Conservation (phyloP, 1,284 basidiomycete genomes). For the Puccinia hordei region DNA sequence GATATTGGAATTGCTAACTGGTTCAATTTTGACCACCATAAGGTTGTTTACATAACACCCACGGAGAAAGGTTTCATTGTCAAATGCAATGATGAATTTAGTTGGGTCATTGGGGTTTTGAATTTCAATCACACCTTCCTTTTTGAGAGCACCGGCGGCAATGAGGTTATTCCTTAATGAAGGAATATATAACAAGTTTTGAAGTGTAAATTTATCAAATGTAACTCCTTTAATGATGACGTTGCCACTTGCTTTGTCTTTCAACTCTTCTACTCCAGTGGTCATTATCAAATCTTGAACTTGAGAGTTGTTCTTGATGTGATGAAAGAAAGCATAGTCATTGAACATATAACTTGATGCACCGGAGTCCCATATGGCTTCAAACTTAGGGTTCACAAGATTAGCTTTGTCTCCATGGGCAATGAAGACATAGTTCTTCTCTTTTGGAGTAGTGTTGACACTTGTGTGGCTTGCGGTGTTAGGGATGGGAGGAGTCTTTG, state of each 20-base stretch:
- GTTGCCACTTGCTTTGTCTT: background rate
- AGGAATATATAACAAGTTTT: background rate
- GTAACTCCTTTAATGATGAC: background rate
- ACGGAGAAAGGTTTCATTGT: background rate
- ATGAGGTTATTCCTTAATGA: background rate
- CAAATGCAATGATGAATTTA: background rate
- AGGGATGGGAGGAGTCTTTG: no score
- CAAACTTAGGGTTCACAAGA: no score
- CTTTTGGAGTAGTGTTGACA: no score
- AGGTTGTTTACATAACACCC: background rate
- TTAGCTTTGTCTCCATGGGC: no score
- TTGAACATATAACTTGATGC: no score
- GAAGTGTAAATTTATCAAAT: background rate
- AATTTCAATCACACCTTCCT: background rate
- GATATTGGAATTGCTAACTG: background rate
- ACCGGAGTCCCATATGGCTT: no score
- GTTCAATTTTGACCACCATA: constrained; percentile 1
- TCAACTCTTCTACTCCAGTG: background rate
- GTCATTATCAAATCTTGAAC: background rate
- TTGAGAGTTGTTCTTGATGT: no score
- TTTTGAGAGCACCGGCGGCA: background rate
- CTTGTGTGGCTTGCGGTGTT: no score
- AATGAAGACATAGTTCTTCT: no score
- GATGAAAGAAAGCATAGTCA: no score
- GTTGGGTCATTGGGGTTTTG: background rate